Evolutionary conservation across 345 rosid species (phyloP).

Genomic region (Arabis alpina): DNA sequence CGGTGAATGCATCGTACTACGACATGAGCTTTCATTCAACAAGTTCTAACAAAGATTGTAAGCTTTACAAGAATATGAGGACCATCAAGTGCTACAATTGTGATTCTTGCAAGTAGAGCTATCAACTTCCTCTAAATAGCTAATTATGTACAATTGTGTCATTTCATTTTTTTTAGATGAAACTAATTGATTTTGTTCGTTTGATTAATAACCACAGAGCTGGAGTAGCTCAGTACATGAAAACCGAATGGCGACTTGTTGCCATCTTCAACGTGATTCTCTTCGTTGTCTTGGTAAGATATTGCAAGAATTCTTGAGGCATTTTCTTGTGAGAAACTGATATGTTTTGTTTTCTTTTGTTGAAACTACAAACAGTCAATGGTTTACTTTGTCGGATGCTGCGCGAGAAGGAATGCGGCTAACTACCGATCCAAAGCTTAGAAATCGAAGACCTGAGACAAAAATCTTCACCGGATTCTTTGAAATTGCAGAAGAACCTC

Average conservation of each 20-base stretch:
- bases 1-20: conserved; percentile 71
- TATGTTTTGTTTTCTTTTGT: not conserved
- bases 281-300: conserved; percentile 73
- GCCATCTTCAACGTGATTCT: conserved; percentile 78
- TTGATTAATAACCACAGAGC: conserved; percentile 56
- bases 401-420: conserved; percentile 82
- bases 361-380: conserved; percentile 52
- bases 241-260: conserved; percentile 87
- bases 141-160: conserved; percentile 6
- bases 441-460: conserved; percentile 22
- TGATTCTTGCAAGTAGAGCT: conserved; percentile 88
- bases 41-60: conserved; percentile 84
- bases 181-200: conserved; percentile 10
- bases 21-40: conserved; percentile 90
- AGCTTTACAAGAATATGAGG: conserved; percentile 71
- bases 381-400: conserved; percentile 91
- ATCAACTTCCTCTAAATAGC: conserved; percentile 1
- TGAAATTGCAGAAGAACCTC: conserved; percentile 10
- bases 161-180: not conserved
- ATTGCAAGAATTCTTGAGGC: not conserved
- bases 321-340: not conserved
- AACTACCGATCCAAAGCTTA: conserved; percentile 54
- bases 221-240: conserved; percentile 97
- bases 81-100: conserved; percentile 84
- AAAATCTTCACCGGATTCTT: not conserved